These are phyloP conservation scores for Corallochytrium limacisporum DNA, from an alignment of 78 protist genomes.

Conservation along the genomic window DNA sequence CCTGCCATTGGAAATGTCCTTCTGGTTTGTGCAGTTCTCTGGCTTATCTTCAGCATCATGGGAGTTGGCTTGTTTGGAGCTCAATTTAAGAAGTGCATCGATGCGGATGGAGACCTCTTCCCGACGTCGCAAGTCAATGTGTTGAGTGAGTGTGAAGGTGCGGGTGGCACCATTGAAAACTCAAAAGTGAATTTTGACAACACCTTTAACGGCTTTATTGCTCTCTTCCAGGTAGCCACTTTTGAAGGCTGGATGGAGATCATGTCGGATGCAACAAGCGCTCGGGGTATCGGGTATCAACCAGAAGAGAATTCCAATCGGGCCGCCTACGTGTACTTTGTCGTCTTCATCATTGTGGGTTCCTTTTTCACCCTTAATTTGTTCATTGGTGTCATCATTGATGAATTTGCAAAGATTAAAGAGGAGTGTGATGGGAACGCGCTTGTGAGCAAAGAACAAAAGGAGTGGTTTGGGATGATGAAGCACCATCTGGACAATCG, in stretches of 20 bases:
- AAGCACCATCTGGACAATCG: neutral
- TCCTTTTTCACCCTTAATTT: conserved; percentile 18
- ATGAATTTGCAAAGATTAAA: neutral
- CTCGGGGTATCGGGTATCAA: neutral
- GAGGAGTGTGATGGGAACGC: neutral
- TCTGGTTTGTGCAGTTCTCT: conserved; percentile 1
- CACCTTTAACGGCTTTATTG: neutral
- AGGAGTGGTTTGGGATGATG: neutral
- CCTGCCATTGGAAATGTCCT: conserved; percentile 25
- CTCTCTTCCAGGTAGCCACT: neutral
- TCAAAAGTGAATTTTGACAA: neutral
- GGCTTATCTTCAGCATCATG: conserved; percentile 19
- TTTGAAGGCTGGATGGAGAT: conserved; percentile 10
- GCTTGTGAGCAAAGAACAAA: neutral
- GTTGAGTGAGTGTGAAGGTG: no score
- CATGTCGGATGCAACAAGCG: conserved; percentile 6
- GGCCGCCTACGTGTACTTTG: neutral
- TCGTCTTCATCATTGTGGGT: conserved; percentile 13
- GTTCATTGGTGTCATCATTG: conserved; percentile 9
- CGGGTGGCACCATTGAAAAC: no score
- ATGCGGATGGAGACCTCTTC: neutral
- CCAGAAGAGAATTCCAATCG: neutral
- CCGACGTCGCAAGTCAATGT: no score
- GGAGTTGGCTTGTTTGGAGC: conserved; percentile 34
- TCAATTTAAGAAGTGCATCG: conserved; percentile 1